These are phyloP conservation scores for Trichoderma gracile DNA, from an alignment of 2,329 filamentous ascomycete genomes.

Conservation along the genomic window DNA sequence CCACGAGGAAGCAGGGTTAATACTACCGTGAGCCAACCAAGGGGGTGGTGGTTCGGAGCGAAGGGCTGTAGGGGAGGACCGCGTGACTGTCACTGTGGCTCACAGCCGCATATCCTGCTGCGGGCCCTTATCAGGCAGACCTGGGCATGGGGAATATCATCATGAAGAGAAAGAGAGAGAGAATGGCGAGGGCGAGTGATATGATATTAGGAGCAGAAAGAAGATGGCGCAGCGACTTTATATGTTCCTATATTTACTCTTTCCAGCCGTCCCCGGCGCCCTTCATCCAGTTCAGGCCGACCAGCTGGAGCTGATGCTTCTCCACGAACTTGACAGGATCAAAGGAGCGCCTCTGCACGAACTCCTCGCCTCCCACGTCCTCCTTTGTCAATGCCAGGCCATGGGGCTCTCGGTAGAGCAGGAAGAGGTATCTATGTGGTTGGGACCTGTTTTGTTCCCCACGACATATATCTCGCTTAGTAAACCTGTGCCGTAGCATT, in stretches of 20 bases:
- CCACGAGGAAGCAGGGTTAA: background rate
- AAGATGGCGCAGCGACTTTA: background rate
- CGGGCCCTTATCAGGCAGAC: conserved; percentile 12
- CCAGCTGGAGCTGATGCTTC: conserved; percentile 42
- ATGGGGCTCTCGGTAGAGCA: conserved; percentile 46
- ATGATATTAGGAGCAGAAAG: background rate
- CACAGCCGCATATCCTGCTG: conserved; percentile 9
- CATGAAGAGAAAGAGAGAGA: too few species aligned
- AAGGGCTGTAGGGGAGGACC: background rate
- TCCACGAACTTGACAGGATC: conserved; percentile 43
- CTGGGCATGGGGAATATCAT: background rate
- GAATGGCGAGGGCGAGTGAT: background rate
- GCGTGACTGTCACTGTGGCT: conserved; percentile 14
- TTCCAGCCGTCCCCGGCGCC: conserved; percentile 49
- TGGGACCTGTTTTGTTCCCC: conserved; percentile 43
- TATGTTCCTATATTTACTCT: conserved; percentile 26
- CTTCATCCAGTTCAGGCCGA: conserved; percentile 49
- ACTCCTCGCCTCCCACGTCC: conserved; percentile 51
- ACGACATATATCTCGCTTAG: background rate
- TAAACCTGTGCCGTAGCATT: background rate
- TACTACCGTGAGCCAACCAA: conserved; percentile 12
- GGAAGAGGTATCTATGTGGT: conserved; percentile 50
- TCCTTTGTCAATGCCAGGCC: conserved; percentile 40
- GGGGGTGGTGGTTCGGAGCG: background rate
- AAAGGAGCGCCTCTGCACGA: conserved; percentile 47